phyloP scores from a whole-genome alignment of 1,139 yeast genomes.

The Sugiyamaella xylanicola region DNA sequence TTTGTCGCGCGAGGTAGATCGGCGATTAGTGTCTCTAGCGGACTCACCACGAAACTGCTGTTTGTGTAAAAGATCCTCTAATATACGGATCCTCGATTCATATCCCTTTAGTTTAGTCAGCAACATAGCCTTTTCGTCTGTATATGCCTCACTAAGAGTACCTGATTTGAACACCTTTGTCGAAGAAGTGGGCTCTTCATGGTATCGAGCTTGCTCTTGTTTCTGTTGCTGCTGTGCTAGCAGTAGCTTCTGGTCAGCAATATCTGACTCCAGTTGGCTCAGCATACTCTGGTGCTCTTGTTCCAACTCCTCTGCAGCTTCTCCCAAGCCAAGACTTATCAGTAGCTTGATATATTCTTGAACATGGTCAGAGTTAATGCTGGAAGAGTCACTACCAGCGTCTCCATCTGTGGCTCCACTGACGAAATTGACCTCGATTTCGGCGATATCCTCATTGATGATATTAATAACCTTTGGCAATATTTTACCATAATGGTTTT shows the following conservation, averaged over 20 bases:
- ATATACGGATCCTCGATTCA: slow-evolving; percentile 44
- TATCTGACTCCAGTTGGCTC: neutral
- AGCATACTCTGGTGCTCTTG: slow-evolving; percentile 10
- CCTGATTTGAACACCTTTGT: slow-evolving; percentile 11
- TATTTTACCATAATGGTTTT: slow-evolving; percentile 38
- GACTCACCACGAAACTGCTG: slow-evolving; percentile 36
- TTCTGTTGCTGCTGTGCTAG: too few relatives aligned
- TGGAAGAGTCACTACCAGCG: neutral
- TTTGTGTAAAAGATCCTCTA: slow-evolving; percentile 44
- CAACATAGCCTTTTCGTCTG: slow-evolving; percentile 6
- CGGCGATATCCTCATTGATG: slow-evolving; percentile 23
- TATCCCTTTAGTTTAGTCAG: slow-evolving; percentile 30
- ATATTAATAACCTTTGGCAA: slow-evolving; percentile 15
- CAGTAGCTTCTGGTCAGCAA: neutral
- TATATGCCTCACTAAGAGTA: slow-evolving; percentile 3
- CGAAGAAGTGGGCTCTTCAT: neutral
- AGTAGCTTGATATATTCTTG: slow-evolving; percentile 32
- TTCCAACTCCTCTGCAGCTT: slow-evolving; percentile 32
- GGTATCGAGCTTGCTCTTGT: neutral
- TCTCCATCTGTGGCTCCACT: neutral
- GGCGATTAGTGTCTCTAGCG: slow-evolving; percentile 10
- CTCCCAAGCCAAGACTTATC: slow-evolving; percentile 29
- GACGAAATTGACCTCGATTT: slow-evolving; percentile 21
- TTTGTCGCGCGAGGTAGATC: slow-evolving; percentile 12
- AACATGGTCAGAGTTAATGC: slow-evolving; percentile 21